These are phyloP conservation scores for barley (Hordeum vulgare) DNA, from an alignment of 176 grass and related monocot species.

Conservation along the genomic window DNA sequence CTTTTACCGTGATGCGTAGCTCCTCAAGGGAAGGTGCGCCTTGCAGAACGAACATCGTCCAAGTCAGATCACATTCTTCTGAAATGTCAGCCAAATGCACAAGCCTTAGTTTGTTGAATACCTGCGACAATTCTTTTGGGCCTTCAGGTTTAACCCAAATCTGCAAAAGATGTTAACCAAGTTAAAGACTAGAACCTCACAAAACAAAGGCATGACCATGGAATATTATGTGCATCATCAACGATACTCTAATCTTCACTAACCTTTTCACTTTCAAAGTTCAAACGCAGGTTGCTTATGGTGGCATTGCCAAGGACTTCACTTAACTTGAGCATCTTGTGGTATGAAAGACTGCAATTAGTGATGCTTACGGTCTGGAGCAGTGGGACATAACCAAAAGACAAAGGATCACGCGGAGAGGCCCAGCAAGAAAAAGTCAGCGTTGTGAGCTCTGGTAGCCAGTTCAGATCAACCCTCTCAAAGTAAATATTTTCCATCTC, in stretches of 20 bases:
- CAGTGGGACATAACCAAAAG: neutral
- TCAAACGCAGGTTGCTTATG: neutral
- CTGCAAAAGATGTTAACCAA: neutral
- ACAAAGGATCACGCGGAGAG: neutral
- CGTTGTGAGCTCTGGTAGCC: neutral
- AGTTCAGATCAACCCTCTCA: neutral
- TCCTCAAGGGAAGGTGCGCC: too few species aligned
- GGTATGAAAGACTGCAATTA: neutral
- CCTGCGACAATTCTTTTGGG: too few species aligned
- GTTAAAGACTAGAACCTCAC: neutral
- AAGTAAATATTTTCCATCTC: neutral
- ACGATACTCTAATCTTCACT: neutral
- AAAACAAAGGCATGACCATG: neutral
- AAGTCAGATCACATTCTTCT: too few species aligned
- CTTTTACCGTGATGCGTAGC: too few species aligned
- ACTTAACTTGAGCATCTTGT: conserved; percentile 2
- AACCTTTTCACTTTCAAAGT: neutral
- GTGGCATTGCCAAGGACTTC: neutral
- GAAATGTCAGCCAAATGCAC: too few species aligned
- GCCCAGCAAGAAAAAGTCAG: neutral
- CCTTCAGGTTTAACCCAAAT: too few species aligned
- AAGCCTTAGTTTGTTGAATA: too few species aligned
- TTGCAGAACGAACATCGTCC: too few species aligned
- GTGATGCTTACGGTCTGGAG: neutral
- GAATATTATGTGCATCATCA: neutral